Evolutionary conservation across 495 filamentous ascomycete species (phyloP).

Genomic region (Daldinia loculata): DNA sequence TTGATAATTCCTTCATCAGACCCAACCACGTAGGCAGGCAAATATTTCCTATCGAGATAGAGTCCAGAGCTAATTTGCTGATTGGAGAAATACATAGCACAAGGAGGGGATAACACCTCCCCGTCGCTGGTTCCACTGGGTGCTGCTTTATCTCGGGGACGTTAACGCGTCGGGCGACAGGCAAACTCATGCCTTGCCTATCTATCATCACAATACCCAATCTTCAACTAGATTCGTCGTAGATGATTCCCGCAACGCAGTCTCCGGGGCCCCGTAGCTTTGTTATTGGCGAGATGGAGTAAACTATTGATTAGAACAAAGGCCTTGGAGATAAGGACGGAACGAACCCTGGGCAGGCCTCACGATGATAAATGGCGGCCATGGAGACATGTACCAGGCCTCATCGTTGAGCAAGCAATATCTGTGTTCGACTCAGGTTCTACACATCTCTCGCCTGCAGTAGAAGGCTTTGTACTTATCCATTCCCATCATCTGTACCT

Average conservation of each 20-base stretch:
- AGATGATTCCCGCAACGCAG: constrained; percentile 22
- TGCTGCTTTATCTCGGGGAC: constrained; percentile 37
- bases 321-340: constrained; percentile 29
- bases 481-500: background rate
- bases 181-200: constrained; percentile 37
- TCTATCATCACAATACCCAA: constrained; percentile 38
- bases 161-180: constrained; percentile 12
- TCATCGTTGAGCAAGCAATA: constrained; percentile 9
- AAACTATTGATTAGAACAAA: constrained; percentile 22
- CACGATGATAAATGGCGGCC: constrained; percentile 37
- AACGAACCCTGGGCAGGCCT: constrained; percentile 12
- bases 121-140: constrained; percentile 31
- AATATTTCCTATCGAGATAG: constrained; percentile 36
- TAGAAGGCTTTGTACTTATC: constrained; percentile 3
- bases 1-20: constrained; percentile 29
- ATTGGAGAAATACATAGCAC: constrained; percentile 30
- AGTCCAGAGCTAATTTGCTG: constrained; percentile 16
- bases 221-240: constrained; percentile 29
- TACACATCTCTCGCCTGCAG: background rate
- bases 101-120: constrained; percentile 26
- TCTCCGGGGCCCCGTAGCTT: constrained; percentile 28
- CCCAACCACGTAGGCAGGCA: constrained; percentile 32
- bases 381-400: background rate
- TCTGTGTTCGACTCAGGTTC: background rate
- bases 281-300: constrained; percentile 28